Base-by-base conservation (phyloP, 352 stramenopile species). In the Pythium brachiatum region DNA sequence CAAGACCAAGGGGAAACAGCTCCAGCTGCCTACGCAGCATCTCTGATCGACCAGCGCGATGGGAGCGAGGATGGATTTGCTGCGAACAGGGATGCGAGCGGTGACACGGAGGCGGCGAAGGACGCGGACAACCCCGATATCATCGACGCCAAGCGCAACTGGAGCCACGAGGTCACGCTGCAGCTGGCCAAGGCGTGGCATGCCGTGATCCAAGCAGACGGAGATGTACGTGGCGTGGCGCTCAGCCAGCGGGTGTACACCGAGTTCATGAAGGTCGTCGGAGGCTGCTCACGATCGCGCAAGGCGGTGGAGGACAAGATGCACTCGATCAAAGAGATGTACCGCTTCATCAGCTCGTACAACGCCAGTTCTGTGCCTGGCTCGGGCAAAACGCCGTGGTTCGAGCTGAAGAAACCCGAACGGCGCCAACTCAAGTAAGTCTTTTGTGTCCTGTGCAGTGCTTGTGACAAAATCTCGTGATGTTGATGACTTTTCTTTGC, bases 271-370 rank as follows among this genome's bases (percentile, higher is more conserved):
- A 59, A 68, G 9, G 61, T 57, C 0, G 75, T 84, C 3, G 76
- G 75, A 12, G 68, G 70, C 11, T 82, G 68, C 3, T 81, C 78
- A 34, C 75, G 80, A 8, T 85, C 80, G 18, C 73, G 75, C 3
- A 88, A 90, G 38, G 78, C 81, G 20, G 76, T 88, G 27, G 80
- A 85, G 48, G 80, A 89, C 66, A 88, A 88, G 52, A 87, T 89
- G 80, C 80, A 88, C 63, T 82, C 69, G n/a, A 89, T 88, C 74
- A 86, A 81, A 47, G 76, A 88, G 41, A 90, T 90, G 81, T 86
- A 84, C 53, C 70, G 76, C 9, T 87, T 87, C 44, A 83, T 90
- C 44, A 72, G 72, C 23, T 62, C 62, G 20, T 78, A 86, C 58
- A 72, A 89, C 48, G 72, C 66, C 4, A 68, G 64, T 27, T 71